These are phyloP conservation scores for Pascua sp. DNA, from an alignment of 1,284 basidiomycete genomes.

Conservation along the genomic window DNA sequence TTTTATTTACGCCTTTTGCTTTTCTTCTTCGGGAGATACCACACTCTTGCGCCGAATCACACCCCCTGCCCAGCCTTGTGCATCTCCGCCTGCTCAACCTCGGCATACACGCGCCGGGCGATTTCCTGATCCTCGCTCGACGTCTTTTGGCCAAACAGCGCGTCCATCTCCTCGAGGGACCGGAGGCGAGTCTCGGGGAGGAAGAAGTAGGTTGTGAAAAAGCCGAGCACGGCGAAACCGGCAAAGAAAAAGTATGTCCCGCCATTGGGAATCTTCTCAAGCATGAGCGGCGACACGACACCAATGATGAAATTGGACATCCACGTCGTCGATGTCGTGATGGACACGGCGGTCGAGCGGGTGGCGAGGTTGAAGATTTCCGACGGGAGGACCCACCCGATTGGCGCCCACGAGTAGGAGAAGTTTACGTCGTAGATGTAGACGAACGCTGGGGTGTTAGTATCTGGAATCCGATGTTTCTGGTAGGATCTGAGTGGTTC, in stretches of 20 bases:
- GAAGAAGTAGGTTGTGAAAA: constrained; percentile 14
- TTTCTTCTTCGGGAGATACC: background rate
- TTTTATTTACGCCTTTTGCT: too few relatives aligned
- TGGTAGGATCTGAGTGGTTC: too few relatives aligned
- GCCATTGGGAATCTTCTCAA: constrained; percentile 14
- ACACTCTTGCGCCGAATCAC: too few relatives aligned
- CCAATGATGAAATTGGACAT: constrained; percentile 24
- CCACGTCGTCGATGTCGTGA: constrained; percentile 20
- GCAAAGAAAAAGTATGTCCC: constrained; percentile 26
- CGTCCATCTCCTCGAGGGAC: constrained; percentile 81
- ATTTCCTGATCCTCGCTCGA: constrained; percentile 1
- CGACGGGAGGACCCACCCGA: constrained; percentile 24
- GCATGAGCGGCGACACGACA: constrained; percentile 21
- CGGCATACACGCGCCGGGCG: background rate
- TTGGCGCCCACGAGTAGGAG: constrained; percentile 23
- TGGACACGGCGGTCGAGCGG: constrained; percentile 15
- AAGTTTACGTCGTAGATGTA: constrained; percentile 28
- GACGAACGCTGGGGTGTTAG: background rate
- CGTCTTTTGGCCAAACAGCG: constrained; percentile 59
- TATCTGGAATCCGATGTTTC: too few relatives aligned
- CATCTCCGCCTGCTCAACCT: constrained; percentile 1
- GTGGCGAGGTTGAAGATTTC: constrained; percentile 25
- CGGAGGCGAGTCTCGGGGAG: constrained; percentile 11
- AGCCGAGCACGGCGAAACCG: constrained; percentile 14
- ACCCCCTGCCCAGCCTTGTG: background rate